Evolutionary conservation across 1,139 yeast genomes (phyloP).

Genomic region (Candida glucosophila): DNA sequence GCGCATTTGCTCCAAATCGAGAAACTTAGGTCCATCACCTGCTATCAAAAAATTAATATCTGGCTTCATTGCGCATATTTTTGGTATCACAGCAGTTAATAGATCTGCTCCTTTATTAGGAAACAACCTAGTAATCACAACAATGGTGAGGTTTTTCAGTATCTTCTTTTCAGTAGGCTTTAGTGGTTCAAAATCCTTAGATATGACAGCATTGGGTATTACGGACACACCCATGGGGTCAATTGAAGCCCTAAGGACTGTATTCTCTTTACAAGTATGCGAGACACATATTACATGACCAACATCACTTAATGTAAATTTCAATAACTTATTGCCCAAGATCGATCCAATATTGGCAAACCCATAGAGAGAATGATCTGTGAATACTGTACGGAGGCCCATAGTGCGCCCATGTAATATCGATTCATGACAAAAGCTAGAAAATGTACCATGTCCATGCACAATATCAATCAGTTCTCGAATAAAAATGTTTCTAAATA

Average conservation of each 20-base stretch:
- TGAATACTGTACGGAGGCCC: conserved; percentile 87
- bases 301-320: conserved; percentile 76
- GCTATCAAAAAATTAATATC: conserved; percentile 78
- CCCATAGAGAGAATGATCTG: conserved; percentile 95
- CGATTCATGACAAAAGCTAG: conserved; percentile 83
- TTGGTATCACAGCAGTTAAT: conserved; percentile 76
- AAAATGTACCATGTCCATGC: conserved; percentile 91
- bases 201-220: conserved; percentile 91
- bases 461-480: conserved; percentile 82
- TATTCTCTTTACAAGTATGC: conserved; percentile 93
- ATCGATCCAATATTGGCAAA: conserved; percentile 82
- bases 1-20: conserved; percentile 94
- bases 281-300: conserved; percentile 95
- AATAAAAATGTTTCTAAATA: conserved; percentile 73
- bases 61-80: conserved; percentile 57
- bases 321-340: conserved; percentile 76
- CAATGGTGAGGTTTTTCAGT: conserved; percentile 52
- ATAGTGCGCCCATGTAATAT: conserved; percentile 84
- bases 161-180: conserved; percentile 14
- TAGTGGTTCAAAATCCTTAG: conserved; percentile 76
- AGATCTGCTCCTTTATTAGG: conserved; percentile 97
- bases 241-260: conserved; percentile 77
- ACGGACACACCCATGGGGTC: conserved; percentile 78
- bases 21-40: conserved; percentile 94
- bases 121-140: conserved; percentile 82